These are phyloP conservation scores for Diaporthe eres DNA, from an alignment of 2,329 filamentous ascomycete genomes.

Conservation along the genomic window DNA sequence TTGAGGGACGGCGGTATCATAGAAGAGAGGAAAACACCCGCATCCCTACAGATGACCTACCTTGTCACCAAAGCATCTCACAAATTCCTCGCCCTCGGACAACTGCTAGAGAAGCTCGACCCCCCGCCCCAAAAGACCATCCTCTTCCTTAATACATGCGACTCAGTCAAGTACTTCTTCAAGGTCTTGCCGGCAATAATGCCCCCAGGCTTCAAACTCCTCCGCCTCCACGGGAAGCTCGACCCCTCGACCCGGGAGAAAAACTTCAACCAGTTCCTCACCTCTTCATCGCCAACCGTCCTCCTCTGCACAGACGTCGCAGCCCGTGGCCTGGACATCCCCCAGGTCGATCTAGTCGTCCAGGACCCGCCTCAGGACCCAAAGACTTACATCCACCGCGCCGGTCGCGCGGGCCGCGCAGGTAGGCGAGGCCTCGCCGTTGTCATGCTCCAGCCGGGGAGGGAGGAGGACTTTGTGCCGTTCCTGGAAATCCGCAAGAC, in stretches of 20 bases:
- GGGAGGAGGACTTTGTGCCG: constrained; percentile 90
- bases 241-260: constrained; percentile 88
- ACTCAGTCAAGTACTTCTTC: constrained; percentile 94
- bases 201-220: constrained; percentile 75
- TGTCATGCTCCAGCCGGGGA: constrained; percentile 85
- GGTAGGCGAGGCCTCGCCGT: constrained; percentile 88
- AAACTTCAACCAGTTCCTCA: constrained; percentile 87
- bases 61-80: constrained; percentile 80
- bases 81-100: constrained; percentile 82
- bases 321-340: constrained; percentile 91
- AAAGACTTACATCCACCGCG: constrained; percentile 95
- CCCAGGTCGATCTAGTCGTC: constrained; percentile 90
- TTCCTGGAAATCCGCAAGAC: constrained; percentile 92
- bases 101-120: constrained; percentile 78
- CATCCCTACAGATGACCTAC: constrained; percentile 93
- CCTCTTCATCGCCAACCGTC: constrained; percentile 80
- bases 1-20: constrained; percentile 73
- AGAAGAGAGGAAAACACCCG: constrained; percentile 89
- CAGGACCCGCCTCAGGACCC: constrained; percentile 90
- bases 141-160: constrained; percentile 88
- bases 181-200: constrained; percentile 82
- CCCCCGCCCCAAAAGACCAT: constrained; percentile 87
- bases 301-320: constrained; percentile 95
- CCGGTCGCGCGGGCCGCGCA: constrained; percentile 90
- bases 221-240: constrained; percentile 93